Conservation (phyloP, 306 rosid species). For the Dryas octopetala region DNA sequence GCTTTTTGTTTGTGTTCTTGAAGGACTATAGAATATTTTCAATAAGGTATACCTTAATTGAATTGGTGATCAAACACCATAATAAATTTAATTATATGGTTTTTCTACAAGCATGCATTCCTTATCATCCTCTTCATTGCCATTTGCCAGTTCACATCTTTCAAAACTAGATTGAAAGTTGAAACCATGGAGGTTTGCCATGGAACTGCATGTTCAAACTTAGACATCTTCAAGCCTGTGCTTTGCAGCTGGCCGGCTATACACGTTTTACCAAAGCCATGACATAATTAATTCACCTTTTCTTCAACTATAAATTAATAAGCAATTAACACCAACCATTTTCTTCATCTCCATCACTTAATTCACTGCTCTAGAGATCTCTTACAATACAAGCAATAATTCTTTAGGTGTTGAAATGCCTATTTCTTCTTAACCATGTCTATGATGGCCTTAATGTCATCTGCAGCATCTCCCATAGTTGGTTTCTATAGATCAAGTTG, state of each 20-base stretch:
- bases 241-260: background rate
- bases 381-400: background rate
- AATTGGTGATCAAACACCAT: background rate
- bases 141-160: constrained; percentile 4
- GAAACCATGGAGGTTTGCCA: background rate
- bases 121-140: constrained; percentile 5
- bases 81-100: background rate
- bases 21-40: background rate
- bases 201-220: constrained; percentile 18
- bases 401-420: constrained; percentile 4
- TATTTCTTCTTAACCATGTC: background rate
- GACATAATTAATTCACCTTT: background rate
- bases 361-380: no score
- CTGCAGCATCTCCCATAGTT: constrained; percentile 15
- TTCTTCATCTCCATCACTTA: background rate
- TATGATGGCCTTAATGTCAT: constrained; percentile 7
- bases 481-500: constrained; percentile 34
- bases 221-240: constrained; percentile 10
- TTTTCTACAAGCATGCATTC: background rate
- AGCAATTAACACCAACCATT: background rate
- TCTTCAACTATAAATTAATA: constrained; percentile 15
- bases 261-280: constrained; percentile 2
- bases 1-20: background rate
- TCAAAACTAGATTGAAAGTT: background rate
- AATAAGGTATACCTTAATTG: background rate